Evolutionary conservation across 768 basidiomycete genomes (phyloP), one percentile per base, ranked within the genome.

Genomic region (Tylopilus felleus): DNA sequence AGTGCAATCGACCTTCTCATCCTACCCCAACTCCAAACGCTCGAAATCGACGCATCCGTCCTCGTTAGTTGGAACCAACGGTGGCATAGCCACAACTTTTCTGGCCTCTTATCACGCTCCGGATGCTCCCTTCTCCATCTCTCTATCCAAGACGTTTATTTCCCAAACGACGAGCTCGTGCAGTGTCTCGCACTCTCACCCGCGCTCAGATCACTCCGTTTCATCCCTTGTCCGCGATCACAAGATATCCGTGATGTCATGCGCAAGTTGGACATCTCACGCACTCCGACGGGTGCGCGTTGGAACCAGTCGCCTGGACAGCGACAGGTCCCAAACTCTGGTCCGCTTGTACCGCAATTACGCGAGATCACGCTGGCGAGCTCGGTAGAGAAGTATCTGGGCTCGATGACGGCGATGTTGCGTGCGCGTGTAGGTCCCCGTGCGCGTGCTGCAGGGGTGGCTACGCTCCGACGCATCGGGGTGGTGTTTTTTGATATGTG

Each of bases 141-240:
- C 9, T 57, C 54, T 19, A 62, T 65, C 28, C 43, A 43, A 21
- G 52, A 58, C 7, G 45, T 63, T 16, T 19, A 54, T 25, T 59
- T 65, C 49, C 49, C 61, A 10, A 55, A 57, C 29, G 45, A 61
- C 9, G 64, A 59, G 19, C 29, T 68, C 10, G 7, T 65, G 33
- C 60, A 54, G 4, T 60, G 65, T 40, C 60, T 66, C 22, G 42
- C 48, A n/a, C 43, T 45, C 28, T 51, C 63, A 23, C 56, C 16
- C 38, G 31, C 40, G 19, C 59, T 63, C 44, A 38, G 21, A 5
- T 51, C 54, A 31, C 36, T 61, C 25, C 33, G 44, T 38, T 59
- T 63, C 39, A 55, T 64, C 23, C 62, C 59, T 33, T 59, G 35
- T 6, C 62, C 62, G 19, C 54, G 55, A 22, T 59, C 56, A 4